phyloP scores from a whole-genome alignment of 1,284 basidiomycete species.

The Rhodotorula sp. region DNA sequence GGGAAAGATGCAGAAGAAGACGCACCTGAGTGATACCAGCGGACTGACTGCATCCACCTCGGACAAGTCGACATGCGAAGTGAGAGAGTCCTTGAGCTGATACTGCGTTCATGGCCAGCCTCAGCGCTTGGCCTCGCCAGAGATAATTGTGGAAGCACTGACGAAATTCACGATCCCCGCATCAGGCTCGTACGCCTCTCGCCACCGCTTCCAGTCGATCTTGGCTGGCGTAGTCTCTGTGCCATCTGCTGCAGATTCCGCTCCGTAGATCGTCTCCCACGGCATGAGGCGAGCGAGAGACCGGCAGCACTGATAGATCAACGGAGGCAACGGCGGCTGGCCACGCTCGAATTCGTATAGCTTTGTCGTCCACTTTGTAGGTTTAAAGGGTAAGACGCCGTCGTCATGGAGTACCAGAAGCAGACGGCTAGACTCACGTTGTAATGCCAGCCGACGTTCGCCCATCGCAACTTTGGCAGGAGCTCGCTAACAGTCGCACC shows the following conservation, averaged over 20 bases:
- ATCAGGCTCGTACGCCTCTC: slow-evolving; percentile 54
- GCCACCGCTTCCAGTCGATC: slow-evolving; percentile 22
- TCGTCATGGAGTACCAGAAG: background rate
- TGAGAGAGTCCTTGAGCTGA: slow-evolving; percentile 69
- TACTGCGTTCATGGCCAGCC: slow-evolving; percentile 16
- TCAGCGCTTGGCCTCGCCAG: background rate
- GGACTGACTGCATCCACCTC: slow-evolving; percentile 82
- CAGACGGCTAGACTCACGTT: slow-evolving; percentile 46
- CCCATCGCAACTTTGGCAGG: slow-evolving; percentile 66
- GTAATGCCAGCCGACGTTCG: slow-evolving; percentile 88
- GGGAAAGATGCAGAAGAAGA: slow-evolving; percentile 44
- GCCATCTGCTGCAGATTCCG: background rate
- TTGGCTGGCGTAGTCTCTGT: background rate
- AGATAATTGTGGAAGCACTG: background rate
- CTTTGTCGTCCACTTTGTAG: slow-evolving; percentile 77
- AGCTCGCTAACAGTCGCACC: slow-evolving; percentile 27
- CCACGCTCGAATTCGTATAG: slow-evolving; percentile 78
- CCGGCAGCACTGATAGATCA: slow-evolving; percentile 62
- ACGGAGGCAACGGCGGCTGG: slow-evolving; percentile 62
- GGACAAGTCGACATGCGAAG: slow-evolving; percentile 89
- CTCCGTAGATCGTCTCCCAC: slow-evolving; percentile 70
- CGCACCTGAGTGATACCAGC: slow-evolving; percentile 81
- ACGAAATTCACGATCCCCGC: slow-evolving; percentile 88
- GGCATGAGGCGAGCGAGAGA: slow-evolving; percentile 62
- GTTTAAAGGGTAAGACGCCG: background rate